phyloP scores from a whole-genome alignment of 2,329 filamentous ascomycete species.

The Ascochyta koolunga region DNA sequence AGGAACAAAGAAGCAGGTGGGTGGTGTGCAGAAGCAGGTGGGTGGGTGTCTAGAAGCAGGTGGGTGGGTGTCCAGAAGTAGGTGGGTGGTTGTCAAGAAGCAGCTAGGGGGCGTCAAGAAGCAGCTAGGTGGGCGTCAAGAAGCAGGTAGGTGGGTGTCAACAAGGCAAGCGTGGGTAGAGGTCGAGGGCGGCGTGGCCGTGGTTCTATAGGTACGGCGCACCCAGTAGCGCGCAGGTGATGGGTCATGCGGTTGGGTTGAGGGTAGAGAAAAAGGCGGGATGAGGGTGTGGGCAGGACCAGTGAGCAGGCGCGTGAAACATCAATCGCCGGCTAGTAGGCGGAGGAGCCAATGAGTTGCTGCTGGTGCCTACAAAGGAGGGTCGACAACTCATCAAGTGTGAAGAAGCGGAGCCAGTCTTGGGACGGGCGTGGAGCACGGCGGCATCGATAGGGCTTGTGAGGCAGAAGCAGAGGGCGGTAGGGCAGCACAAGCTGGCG shows the following conservation, averaged over 20 bases:
- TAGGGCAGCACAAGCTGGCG: constrained; percentile 9
- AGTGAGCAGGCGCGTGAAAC: constrained; percentile 46
- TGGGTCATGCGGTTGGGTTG: constrained; percentile 43
- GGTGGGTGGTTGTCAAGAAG: background rate
- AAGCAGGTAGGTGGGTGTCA: constrained; percentile 1
- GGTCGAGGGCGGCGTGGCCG: constrained; percentile 26
- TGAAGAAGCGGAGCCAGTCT: constrained; percentile 38
- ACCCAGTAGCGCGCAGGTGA: constrained; percentile 30
- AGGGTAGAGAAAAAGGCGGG: constrained; percentile 38
- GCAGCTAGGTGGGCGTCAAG: background rate
- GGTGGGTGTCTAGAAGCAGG: background rate
- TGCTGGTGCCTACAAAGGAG: constrained; percentile 33
- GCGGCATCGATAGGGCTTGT: constrained; percentile 32
- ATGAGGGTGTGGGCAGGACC: constrained; percentile 42
- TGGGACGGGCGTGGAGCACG: constrained; percentile 26
- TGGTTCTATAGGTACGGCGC: constrained; percentile 40
- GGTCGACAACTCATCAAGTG: constrained; percentile 47
- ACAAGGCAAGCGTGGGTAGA: too few species aligned
- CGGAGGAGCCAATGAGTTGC: constrained; percentile 38
- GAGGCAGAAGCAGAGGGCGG: constrained; percentile 13
- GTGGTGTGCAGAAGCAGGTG: background rate
- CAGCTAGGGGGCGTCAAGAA: background rate
- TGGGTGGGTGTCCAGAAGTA: constrained; percentile 5
- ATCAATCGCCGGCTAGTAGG: constrained; percentile 42
- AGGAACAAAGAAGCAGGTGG: constrained; percentile 20